Base-by-base conservation (phyloP, 2,329 filamentous ascomycete genomes). In the Cylindrodendrum hubeiense region DNA sequence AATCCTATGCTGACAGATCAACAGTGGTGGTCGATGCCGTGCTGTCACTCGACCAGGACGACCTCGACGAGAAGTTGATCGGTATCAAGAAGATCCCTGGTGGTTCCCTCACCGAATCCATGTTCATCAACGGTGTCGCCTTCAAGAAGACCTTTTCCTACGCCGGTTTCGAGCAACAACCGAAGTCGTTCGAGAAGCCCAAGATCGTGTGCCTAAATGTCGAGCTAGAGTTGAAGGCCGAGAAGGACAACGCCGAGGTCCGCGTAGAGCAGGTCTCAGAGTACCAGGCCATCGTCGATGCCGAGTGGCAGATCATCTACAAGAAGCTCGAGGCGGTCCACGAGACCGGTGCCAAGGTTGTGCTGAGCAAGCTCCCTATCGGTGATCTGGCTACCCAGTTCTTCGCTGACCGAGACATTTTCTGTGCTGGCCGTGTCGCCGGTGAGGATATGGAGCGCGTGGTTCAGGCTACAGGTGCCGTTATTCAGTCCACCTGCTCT, bases 101-200 rank as follows among this genome's bases (percentile, higher is more conserved):
- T 77, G 96, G 96, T 80, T 97, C 94, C 39, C 89, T 99, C 33
- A 96, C 97, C 76, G 96, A 98, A 69, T 98, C 95, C 3, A 89
- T 97, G 43, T 98, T 98, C 82, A 92, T 99, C 78, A 96, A 98
- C 80, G 96, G 96, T 78, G 96, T 99, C 67, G 95, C 96, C 37
- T 99, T 99, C 87, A 98, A 98, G 87, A 99, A 99, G 89, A 99
- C 96, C 5, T 99, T 99, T 82, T 95, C 95, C 55, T 99, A 99
- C 79, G 96, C 96, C 74, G 96, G 96, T 78, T 99, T 99, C 83
- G 96, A 99, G 84, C 96, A 99, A 84, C 96, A 99, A 84, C 96
- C 96, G 71, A 99, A 99, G 84, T 91, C 89, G 8, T 98, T 99
- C 86, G 90, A 88, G 78, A 89, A 97, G 82, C 96, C 96, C 67